Percentiles rank a stretch among this genome's conserved stretches.
These are phyloP conservation scores for Leishmania gerbilli DNA, from an alignment of 208 protist species.

Conservation along the genomic window DNA sequence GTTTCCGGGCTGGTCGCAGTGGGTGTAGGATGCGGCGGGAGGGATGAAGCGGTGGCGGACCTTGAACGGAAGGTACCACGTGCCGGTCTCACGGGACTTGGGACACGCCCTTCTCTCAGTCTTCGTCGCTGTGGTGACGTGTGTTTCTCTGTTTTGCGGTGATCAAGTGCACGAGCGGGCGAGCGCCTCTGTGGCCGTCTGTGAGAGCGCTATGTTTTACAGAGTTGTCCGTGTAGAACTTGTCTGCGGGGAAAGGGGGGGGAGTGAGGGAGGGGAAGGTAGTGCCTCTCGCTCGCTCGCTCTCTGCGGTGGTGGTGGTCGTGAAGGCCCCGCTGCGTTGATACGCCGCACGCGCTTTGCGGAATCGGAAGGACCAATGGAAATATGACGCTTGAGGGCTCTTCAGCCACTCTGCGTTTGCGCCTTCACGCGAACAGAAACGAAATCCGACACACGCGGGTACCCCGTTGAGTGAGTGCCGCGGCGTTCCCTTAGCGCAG, in stretches of 20 bases:
- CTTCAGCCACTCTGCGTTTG: neutral
- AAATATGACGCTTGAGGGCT: neutral
- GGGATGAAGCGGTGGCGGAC: neutral
- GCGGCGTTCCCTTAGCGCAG: neutral
- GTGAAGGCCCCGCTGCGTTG: neutral
- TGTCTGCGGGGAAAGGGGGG: neutral
- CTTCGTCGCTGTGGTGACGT: neutral
- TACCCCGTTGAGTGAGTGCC: neutral
- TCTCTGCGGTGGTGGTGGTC: neutral
- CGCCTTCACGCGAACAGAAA: neutral
- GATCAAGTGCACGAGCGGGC: neutral
- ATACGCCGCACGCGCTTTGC: neutral
- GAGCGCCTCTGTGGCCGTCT: neutral
- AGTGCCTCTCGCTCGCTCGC: neutral
- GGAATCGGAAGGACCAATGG: neutral
- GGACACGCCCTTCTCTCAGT: neutral
- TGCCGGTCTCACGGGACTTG: neutral
- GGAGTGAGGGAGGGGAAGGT: neutral
- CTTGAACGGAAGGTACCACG: neutral
- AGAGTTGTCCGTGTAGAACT: neutral
- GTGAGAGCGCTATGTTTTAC: neutral
- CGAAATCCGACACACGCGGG: neutral
- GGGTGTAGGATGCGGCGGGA: conserved; percentile 46
- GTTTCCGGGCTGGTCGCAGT: conserved; percentile 87
- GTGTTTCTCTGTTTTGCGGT: neutral